phyloP scores from a whole-genome alignment of 164 flowering plant species.

The Kalanchoe fedtschenkoi region DNA sequence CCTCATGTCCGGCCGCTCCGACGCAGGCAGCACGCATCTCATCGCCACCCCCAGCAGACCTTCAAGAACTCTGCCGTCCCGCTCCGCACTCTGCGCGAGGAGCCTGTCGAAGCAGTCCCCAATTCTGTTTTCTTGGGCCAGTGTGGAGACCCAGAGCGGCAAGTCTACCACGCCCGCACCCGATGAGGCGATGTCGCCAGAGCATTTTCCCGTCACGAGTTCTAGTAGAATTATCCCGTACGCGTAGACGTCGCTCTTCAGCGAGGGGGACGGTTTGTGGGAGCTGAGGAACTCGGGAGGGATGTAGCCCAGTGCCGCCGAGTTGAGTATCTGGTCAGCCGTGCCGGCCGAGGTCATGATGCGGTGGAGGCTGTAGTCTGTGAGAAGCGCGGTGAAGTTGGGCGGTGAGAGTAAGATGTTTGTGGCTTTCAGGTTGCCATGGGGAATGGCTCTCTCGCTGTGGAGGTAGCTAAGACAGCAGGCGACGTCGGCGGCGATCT shows the following conservation, averaged over 20 bases:
- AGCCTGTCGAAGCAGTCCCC: conserved; percentile 38
- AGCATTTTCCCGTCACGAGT: conserved; percentile 53
- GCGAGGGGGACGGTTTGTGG: conserved; percentile 58
- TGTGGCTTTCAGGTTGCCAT: conserved; percentile 71
- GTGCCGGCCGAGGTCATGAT: conserved; percentile 61
- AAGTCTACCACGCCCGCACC: conserved; percentile 42
- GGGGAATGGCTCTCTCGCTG: conserved; percentile 56
- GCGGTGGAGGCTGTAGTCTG: conserved; percentile 73
- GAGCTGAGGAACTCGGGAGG: conserved; percentile 74
- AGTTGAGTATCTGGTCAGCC: conserved; percentile 56
- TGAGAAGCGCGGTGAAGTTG: conserved; percentile 28
- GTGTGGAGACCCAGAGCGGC: conserved; percentile 53
- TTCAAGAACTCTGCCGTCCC: conserved; percentile 19
- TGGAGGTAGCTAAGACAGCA: conserved; percentile 60
- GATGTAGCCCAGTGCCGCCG: conserved; percentile 66
- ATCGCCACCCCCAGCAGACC: conserved; percentile 47
- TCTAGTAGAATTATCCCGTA: conserved; percentile 65
- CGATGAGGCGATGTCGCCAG: conserved; percentile 44
- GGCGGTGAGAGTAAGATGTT: conserved; percentile 46
- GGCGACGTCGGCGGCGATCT: conserved; percentile 43
- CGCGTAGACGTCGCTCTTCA: conserved; percentile 71
- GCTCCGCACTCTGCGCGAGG: conserved; percentile 12
- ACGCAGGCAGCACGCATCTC: conserved; percentile 53
- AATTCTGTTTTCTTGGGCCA: conserved; percentile 24
- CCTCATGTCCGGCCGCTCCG: conserved; percentile 60